Base-by-base conservation (phyloP, 2,329 filamentous ascomycete species). In the Ustulina deusta region DNA sequence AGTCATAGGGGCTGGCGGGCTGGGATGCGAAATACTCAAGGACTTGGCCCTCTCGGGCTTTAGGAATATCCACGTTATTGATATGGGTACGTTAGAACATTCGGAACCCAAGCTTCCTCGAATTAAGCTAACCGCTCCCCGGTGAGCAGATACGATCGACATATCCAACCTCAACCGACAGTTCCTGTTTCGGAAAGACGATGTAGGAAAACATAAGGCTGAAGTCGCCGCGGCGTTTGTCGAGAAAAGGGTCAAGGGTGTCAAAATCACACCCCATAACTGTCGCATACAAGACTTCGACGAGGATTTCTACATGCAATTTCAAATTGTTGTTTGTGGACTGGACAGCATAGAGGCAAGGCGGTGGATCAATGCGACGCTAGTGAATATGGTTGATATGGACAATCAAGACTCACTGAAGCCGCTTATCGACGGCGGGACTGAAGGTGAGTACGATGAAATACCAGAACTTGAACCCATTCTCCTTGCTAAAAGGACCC, bases 151-250 rank as follows among this genome's bases (percentile, higher is more conserved):
- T 80, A 99, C 95, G 1, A 99, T 99, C 79, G 96, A 99, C 78
- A 95, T 99, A 68, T 97, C 94, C 58, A 99, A 99, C 79, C 87
- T 99, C 25, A 99, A 99, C 81, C 91, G 96, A 48, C 96, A 99
- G 76, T 99, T 99, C 77, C 89, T 99, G 66, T 99, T 99, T 81
- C 93, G 96, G 25, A 88, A 94, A 74, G 85, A 89, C 68, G 96
- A 99, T 79, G 95, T 99, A 32, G 96, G 97, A 42, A 95, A 93
- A 76, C 93, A 87, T 73, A 99, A 99, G 82, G 96, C 97, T 57
- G 93, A 96, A 77, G 93, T 97, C 49, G 96, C 96, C 3, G 96
- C 96, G 9, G 87, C 87, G 11, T 98, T 98, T 75, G 95, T 99
- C 48, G 92, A 97, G 85, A 90, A 88, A 75, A 88, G 97, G 64